Evolutionary conservation across 805 yeast genomes (phyloP).

Genomic region (Maudiozyma turicensis): DNA sequence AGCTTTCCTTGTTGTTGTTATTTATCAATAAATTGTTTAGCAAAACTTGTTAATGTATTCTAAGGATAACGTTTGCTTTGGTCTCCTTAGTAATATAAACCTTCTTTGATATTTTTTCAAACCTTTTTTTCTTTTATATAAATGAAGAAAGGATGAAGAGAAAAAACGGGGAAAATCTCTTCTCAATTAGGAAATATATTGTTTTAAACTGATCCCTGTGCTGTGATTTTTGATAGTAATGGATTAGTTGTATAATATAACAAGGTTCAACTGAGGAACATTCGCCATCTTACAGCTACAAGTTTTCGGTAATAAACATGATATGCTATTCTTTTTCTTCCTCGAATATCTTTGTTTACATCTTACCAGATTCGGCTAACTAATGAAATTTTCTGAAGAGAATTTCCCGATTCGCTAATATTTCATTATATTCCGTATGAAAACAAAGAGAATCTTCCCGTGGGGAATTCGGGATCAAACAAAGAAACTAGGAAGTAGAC

Average conservation of each 20-base stretch:
- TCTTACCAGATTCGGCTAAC: slow-evolving; percentile 1
- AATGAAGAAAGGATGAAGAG: not conserved
- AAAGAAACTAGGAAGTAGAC: no score
- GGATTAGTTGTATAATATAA: no score
- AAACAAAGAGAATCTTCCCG: not conserved
- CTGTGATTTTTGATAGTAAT: not conserved
- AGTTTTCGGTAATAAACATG: not conserved
- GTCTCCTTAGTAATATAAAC: no score
- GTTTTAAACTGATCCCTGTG: not conserved
- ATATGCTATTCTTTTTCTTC: not conserved
- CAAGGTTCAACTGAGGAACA: no score
- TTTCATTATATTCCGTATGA: not conserved
- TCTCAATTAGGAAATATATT: not conserved
- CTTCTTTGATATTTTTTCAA: no score
- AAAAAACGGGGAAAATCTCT: not conserved
- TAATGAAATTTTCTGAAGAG: not conserved
- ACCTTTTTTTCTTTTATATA: not conserved
- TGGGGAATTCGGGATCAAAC: not conserved
- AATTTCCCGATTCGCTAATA: not conserved
- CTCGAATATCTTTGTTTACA: slow-evolving; percentile 1
- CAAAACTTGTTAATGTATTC: no score
- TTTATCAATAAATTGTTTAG: no score
- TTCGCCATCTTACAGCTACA: not conserved
- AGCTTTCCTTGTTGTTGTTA: no score
- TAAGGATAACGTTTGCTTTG: no score